A percentile compares a stretch with the other conserved stretches of the same genome.
phyloP scores from a whole-genome alignment of 805 yeast species.

The Wickerhamiella kazuoi region DNA sequence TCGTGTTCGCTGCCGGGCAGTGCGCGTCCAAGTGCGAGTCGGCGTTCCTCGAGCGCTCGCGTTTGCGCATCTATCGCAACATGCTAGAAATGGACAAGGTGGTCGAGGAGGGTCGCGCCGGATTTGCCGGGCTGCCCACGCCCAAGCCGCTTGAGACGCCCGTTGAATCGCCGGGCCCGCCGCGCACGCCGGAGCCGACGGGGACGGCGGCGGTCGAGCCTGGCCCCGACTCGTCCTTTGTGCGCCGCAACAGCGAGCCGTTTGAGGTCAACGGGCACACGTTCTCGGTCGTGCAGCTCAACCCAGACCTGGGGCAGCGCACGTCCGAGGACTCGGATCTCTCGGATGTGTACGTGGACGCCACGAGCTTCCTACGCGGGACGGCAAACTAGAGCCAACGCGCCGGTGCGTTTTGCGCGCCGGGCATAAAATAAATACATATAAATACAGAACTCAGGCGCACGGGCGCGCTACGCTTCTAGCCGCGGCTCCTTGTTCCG shows the following conservation, averaged over 20 bases:
- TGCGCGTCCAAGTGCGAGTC: slow-evolving; percentile 38
- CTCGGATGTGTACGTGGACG: not conserved
- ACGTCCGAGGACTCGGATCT: not conserved
- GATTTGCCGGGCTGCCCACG: not conserved
- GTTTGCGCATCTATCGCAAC: slow-evolving; percentile 26
- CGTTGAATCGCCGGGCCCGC: not conserved
- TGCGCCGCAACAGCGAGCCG: not conserved
- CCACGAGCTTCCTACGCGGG: too few relatives aligned
- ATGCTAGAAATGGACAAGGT: slow-evolving; percentile 20
- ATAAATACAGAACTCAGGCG: not conserved
- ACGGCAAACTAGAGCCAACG: too few relatives aligned
- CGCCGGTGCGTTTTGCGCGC: too few relatives aligned
- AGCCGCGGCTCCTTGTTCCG: not conserved
- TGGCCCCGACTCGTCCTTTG: not conserved
- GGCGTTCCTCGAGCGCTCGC: slow-evolving; percentile 36
- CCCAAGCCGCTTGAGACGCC: not conserved
- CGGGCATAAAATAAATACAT: too few relatives aligned
- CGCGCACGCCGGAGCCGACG: not conserved
- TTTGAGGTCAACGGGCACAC: slow-evolving; percentile 18
- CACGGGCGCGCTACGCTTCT: not conserved
- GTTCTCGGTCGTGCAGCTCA: slow-evolving; percentile 19
- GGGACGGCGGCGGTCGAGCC: not conserved
- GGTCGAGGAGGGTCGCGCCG: slow-evolving; percentile 1
- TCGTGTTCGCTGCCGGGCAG: slow-evolving; percentile 29
- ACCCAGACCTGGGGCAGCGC: slow-evolving; percentile 16